Evolutionary conservation across 495 filamentous ascomycete species (phyloP).

Genomic region (Aspergillus sclerotioniger): DNA sequence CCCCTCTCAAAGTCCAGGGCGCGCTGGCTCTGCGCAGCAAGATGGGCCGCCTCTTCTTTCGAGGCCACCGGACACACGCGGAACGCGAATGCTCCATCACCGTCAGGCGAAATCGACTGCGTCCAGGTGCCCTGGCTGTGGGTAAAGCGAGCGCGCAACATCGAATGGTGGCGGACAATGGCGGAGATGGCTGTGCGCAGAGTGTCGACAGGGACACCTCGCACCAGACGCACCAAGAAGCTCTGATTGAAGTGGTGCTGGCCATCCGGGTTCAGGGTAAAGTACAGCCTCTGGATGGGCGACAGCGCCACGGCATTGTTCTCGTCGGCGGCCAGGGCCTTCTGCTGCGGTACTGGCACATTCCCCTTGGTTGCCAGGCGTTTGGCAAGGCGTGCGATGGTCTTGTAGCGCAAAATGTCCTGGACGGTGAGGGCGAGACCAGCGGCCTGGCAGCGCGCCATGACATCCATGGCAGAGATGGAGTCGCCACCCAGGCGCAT

Average conservation of each 20-base stretch:
- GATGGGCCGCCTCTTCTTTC: constrained; percentile 1
- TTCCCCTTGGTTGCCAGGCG: no score
- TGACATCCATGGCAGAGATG: constrained; percentile 59
- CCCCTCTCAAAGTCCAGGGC: constrained; percentile 22
- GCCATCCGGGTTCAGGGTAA: constrained; percentile 25
- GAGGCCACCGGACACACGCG: constrained; percentile 1
- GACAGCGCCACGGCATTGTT: constrained; percentile 14
- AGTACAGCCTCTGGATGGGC: constrained; percentile 26
- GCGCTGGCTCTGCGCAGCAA: constrained; percentile 15
- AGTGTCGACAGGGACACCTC: not conserved
- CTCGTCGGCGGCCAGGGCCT: no score
- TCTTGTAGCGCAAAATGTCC: constrained; percentile 2
- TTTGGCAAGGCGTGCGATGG: not conserved
- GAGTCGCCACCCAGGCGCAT: constrained; percentile 36
- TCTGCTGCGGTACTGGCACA: no score
- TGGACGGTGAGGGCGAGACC: not conserved
- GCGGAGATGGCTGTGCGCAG: not conserved
- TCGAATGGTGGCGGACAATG: not conserved
- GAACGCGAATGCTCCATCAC: not conserved
- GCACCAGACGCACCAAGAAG: constrained; percentile 51
- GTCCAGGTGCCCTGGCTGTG: constrained; percentile 20
- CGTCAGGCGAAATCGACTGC: constrained; percentile 20
- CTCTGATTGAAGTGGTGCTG: constrained; percentile 63
- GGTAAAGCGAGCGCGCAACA: not conserved
- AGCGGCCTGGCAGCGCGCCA: constrained; percentile 17